Conservation (phyloP, 2,329 filamentous ascomycete species). For the Pseudogymnoascus verrucosus region DNA sequence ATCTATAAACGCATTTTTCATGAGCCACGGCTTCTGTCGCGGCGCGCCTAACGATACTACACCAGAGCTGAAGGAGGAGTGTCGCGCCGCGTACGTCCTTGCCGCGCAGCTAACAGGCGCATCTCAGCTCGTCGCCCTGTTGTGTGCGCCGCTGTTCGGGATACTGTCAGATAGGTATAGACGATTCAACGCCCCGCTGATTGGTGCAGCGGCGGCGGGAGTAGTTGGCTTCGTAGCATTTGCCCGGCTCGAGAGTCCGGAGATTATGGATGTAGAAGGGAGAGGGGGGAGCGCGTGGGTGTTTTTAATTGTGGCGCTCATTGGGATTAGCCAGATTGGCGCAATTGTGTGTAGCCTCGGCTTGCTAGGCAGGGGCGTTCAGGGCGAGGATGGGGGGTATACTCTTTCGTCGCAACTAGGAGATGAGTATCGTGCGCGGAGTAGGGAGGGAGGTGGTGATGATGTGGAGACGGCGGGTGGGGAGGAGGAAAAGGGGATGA, state of each 20-base stretch:
- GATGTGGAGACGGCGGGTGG: conserved; percentile 1
- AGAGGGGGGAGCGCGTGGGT: conserved; percentile 60
- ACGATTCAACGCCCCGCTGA: conserved; percentile 63
- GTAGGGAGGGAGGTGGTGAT: neutral
- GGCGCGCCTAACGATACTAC: conserved; percentile 55
- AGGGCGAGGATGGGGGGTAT: conserved; percentile 38
- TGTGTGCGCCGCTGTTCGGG: conserved; percentile 82
- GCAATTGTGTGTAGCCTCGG: conserved; percentile 95
- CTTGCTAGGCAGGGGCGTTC: conserved; percentile 71
- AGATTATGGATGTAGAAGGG: conserved; percentile 56
- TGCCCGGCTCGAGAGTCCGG: conserved; percentile 67
- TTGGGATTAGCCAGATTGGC: conserved; percentile 91
- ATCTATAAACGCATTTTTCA: conserved; percentile 86
- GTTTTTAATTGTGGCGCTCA: conserved; percentile 68
- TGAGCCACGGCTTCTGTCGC: conserved; percentile 69
- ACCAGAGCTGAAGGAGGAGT: conserved; percentile 75
- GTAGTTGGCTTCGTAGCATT: conserved; percentile 72
- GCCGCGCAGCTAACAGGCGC: conserved; percentile 82
- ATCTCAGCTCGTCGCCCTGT: conserved; percentile 75
- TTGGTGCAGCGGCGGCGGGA: conserved; percentile 64
- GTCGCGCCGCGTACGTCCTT: conserved; percentile 77
- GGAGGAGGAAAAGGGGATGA: conserved; percentile 31
- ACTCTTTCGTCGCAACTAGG: conserved; percentile 25
- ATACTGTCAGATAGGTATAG: conserved; percentile 66
- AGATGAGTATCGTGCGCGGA: neutral